Evolutionary conservation across 75 land plant genomes (phyloP).

Genomic region (Selaginella tamariscina): DNA sequence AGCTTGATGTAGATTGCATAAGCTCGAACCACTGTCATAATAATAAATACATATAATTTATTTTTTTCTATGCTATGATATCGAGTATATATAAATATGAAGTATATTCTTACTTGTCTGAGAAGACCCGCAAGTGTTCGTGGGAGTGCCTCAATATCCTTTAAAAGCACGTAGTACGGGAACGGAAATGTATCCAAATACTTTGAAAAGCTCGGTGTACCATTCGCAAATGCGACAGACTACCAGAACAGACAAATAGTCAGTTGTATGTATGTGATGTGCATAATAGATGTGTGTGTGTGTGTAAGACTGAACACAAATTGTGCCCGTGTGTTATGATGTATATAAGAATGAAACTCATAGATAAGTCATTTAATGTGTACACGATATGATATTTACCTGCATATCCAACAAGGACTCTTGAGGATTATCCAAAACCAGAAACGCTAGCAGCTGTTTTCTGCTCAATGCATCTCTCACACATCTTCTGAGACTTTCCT

Average conservation of each 20-base stretch:
- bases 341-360: no score
- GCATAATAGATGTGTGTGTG: neutral
- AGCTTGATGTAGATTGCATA: neutral
- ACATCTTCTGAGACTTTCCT: constrained; percentile 57
- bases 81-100: no score
- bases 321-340: no score
- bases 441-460: constrained; percentile 73
- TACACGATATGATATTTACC: constrained; percentile 35
- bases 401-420: constrained; percentile 73
- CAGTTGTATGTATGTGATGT: neutral
- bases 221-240: constrained; percentile 45
- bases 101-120: constrained; percentile 52
- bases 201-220: constrained; percentile 49
- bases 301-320: no score
- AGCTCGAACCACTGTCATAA: constrained; percentile 1
- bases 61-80: no score
- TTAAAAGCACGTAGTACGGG: constrained; percentile 83
- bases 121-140: constrained; percentile 76
- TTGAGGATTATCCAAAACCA: constrained; percentile 65
- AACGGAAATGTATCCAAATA: constrained; percentile 87
- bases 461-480: constrained; percentile 63
- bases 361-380: no score
- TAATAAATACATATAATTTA: no score
- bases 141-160: constrained; percentile 77
- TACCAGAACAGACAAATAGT: constrained; percentile 11